Evolutionary conservation across 257 asterid species (phyloP).

Genomic region (Solanum infundibuliforme): DNA sequence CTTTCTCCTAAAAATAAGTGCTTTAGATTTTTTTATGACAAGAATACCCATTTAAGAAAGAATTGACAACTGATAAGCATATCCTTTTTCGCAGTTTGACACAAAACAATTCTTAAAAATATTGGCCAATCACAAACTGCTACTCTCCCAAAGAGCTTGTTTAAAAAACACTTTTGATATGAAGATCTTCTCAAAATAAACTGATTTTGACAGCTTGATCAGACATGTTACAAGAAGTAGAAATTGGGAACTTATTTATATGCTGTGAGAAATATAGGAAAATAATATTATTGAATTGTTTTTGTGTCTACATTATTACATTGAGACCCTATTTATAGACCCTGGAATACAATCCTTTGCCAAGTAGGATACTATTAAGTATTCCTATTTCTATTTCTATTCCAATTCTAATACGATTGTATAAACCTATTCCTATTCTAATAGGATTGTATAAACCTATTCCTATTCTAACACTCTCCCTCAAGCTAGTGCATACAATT

Average conservation of each 20-base stretch:
- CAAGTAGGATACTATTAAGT: too few species aligned
- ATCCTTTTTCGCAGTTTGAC: background rate
- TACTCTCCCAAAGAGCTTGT: background rate
- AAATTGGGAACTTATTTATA: background rate
- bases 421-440: too few species aligned
- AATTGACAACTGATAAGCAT: background rate
- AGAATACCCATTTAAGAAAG: background rate
- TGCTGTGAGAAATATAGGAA: too few species aligned
- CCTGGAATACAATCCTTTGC: too few species aligned
- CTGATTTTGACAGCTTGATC: background rate
- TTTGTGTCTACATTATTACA: too few species aligned
- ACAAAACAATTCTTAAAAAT: background rate
- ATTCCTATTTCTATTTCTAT: too few species aligned
- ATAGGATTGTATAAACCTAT: too few species aligned
- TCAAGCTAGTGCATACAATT: too few species aligned
- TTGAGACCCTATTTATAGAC: too few species aligned
- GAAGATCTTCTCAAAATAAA: background rate
- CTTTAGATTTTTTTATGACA: background rate
- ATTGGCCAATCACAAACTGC: background rate
- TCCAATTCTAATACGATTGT: too few species aligned
- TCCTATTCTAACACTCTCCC: too few species aligned
- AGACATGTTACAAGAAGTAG: background rate
- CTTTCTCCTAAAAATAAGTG: background rate
- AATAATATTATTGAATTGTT: too few species aligned
- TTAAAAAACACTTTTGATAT: background rate